Base-by-base conservation (phyloP, 129 eudicot genomes). In the Pittosporum tobira region DNA sequence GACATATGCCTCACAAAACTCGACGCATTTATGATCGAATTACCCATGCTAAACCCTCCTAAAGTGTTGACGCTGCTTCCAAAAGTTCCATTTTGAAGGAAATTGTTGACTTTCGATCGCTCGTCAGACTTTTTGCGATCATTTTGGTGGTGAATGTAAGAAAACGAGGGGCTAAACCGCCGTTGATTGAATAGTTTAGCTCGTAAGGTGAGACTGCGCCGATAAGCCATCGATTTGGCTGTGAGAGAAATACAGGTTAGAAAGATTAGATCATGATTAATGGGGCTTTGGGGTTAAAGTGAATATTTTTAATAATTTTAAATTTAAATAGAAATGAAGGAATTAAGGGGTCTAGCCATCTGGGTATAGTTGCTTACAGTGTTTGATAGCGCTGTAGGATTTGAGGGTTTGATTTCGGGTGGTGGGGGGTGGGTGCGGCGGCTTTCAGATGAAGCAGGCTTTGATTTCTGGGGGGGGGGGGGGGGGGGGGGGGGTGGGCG, bases 1-100 rank as follows among this genome's bases (percentile, higher is more conserved):
- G 88, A 81, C 67, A 65, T 66, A 49, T 70, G 59, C 22, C 81
- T 70, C 34, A 18, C 51, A 19, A 58, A 52, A 66, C 19, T 12
- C 28, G 42, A 42, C 31, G 67, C 70, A 25, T 19, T 47, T 9
- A 44, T 56, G 49, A 8, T 15, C 5, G 73, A 64, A 28, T 26
- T 14, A 62, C 28, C 64, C 7, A 74, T 16, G 24, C 64, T 63
- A 11, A 64, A 49, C 28, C 74, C 68, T 64, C 28, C 4, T 6
- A 57, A 63, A 29, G 37, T n/a, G n/a, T n/a, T n/a, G n/a, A n/a
- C n/a, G n/a, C n/a, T 54, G 23, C 65, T 72, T 12, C 69, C 53
- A 40, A 73, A 69, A 15, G 37, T 51, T 14, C 73, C 59, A 14
- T 24, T 47, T 42, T 73, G 79, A 53, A 62, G 7, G 51, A 46